Evolutionary conservation across 441 rosid species (phyloP).

Genomic region (Adansonia madagascariensis): DNA sequence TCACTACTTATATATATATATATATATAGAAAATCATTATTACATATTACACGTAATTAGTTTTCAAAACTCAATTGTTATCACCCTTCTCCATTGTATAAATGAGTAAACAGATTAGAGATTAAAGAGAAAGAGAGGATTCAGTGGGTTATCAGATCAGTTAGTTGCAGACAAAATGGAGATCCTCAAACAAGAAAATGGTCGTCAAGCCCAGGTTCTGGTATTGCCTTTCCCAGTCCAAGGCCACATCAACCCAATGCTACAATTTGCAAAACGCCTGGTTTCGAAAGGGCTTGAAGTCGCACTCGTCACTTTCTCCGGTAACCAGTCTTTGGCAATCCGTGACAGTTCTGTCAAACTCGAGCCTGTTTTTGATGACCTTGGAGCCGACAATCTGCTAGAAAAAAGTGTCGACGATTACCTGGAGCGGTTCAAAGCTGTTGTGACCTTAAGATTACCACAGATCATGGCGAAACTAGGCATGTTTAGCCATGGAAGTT

Average conservation of each 20-base stretch:
- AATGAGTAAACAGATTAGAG: too few relatives aligned
- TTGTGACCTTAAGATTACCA: constrained; percentile 31
- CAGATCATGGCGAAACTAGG: constrained; percentile 25
- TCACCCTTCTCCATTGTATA: too few relatives aligned
- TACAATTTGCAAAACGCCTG: constrained; percentile 50
- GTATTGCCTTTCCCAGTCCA: constrained; percentile 45
- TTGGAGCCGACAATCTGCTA: not conserved
- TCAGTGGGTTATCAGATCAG: too few relatives aligned
- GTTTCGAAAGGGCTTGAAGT: constrained; percentile 39
- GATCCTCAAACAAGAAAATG: not conserved
- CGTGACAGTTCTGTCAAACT: constrained; percentile 36
- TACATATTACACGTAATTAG: too few relatives aligned
- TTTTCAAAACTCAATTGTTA: too few relatives aligned
- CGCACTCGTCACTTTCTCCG: constrained; percentile 42
- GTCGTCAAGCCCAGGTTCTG: constrained; percentile 30
- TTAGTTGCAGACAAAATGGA: too few relatives aligned
- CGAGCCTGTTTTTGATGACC: constrained; percentile 27
- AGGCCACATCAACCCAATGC: constrained; percentile 57
- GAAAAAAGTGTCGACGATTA: not conserved
- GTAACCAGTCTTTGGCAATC: constrained; percentile 33
- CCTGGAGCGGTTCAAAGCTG: constrained; percentile 8
- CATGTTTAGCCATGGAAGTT: not conserved
- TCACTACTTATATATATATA: too few relatives aligned
- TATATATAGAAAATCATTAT: too few relatives aligned
- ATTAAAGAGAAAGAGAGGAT: too few relatives aligned